Conservation (phyloP, 768 basidiomycete species). For the Sporobolomyces pararoseus region DNA sequence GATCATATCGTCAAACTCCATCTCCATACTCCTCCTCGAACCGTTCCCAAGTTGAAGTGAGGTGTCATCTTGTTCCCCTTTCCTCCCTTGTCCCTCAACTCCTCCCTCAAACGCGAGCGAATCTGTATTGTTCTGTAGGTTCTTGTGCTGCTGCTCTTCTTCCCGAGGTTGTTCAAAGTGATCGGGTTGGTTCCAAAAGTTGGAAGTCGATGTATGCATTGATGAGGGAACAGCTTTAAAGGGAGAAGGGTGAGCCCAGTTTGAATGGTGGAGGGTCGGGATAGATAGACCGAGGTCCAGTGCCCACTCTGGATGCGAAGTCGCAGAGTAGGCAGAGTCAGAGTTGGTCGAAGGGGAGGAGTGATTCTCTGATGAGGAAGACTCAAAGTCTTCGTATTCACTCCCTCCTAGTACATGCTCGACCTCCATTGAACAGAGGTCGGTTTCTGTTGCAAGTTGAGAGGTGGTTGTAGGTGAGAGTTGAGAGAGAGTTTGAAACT, state of each 20-base stretch:
- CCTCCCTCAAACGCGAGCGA: too few relatives aligned
- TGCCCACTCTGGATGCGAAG: slow-evolving; percentile 24
- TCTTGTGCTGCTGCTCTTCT: too few relatives aligned
- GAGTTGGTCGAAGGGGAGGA: slow-evolving; percentile 28
- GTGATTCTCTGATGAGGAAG: slow-evolving; percentile 21
- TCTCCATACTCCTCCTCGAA: slow-evolving; percentile 15
- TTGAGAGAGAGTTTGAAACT: not conserved
- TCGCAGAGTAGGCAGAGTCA: slow-evolving; percentile 27
- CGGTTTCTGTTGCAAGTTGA: too few relatives aligned
- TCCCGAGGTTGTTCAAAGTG: too few relatives aligned
- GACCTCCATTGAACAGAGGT: slow-evolving; percentile 19
- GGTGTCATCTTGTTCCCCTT: not conserved
- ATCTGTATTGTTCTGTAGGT: not conserved
- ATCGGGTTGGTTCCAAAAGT: not conserved
- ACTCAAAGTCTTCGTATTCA: slow-evolving; percentile 19
- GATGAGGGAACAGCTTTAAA: slow-evolving; percentile 21
- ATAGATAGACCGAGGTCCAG: slow-evolving; percentile 23
- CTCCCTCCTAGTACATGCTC: slow-evolving; percentile 1
- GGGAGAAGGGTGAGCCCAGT: not conserved
- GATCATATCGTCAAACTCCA: slow-evolving; percentile 41
- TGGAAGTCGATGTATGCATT: not conserved
- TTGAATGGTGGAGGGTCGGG: not conserved
- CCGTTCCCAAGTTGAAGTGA: not conserved
- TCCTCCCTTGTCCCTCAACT: not conserved
- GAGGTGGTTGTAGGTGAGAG: not conserved